Percentiles rank a stretch among this genome's conserved stretches.
Evolutionary conservation across 75 land plant species (phyloP).

Genomic region (Azolla pinnata): DNA sequence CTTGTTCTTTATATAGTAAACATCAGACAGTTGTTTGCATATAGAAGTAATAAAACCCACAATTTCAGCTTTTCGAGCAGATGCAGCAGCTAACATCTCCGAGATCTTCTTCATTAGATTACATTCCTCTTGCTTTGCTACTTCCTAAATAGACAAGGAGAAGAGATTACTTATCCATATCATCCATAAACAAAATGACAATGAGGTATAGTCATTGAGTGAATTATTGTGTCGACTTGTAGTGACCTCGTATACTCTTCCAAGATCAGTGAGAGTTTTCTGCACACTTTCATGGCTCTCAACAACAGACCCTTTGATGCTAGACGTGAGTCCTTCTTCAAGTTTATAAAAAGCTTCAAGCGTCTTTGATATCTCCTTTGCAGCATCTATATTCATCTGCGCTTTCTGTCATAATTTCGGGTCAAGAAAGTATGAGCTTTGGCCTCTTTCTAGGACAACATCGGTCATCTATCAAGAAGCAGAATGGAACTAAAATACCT

Average conservation of each 20-base stretch:
- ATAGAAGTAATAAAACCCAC: conserved; percentile 22
- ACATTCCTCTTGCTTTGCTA: conserved; percentile 33
- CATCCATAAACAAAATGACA: background rate
- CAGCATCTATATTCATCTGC: conserved; percentile 14
- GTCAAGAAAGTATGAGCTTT: background rate
- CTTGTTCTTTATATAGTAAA: background rate
- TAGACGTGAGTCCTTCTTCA: conserved; percentile 11
- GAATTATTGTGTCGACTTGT: background rate
- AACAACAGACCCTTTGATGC: conserved; percentile 7
- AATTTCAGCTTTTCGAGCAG: conserved; percentile 59
- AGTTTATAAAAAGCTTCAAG: conserved; percentile 9
- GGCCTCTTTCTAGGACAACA: background rate
- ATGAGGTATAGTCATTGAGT: background rate
- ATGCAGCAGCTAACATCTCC: conserved; percentile 64
- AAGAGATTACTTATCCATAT: background rate
- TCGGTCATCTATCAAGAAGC: background rate
- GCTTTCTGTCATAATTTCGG: conserved; percentile 14
- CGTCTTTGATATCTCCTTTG: conserved; percentile 7
- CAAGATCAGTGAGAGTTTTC: conserved; percentile 20
- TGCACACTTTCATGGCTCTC: conserved; percentile 7
- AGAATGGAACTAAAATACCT: conserved; percentile 10
- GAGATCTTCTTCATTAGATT: conserved; percentile 63
- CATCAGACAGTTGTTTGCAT: background rate
- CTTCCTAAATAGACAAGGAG: conserved; percentile 13
- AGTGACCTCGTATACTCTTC: conserved; percentile 21